Base-by-base conservation (phyloP, 2,329 filamentous ascomycete genomes). In the Aspergillus amoenus region DNA sequence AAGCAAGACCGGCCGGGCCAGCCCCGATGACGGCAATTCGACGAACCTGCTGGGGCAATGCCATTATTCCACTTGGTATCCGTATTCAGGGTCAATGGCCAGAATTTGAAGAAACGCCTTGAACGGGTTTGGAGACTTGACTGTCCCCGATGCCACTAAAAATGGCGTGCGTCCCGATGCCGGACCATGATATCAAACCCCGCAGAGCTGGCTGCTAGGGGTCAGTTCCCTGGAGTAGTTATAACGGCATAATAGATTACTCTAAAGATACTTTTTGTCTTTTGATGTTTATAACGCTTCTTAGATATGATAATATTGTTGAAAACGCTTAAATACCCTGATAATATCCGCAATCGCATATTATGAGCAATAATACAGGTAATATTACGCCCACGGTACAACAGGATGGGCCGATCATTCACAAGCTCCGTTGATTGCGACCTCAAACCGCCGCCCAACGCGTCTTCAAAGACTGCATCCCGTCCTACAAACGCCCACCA, bases 21-120 rank as follows among this genome's bases (percentile, higher is more conserved):
- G 89, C 92, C 21, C 93, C 93, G 63, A 97, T 85, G 59, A 97
- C 81, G 63, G 90, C 91, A 62, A 96, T 80, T 41, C 64, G 68
- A 18, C 66, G 67, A 49, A 76, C 55, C 41, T 64, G 60, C 47
- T 63, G 61, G 46, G 61, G 55, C 24, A 65, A 37, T 32, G 62
- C 17, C 69, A 70, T 71, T 8, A n/a, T 39, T 18, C 7, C 6
- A 7, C 27, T 43, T 45, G 15, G 32, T 30, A 17, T 44, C 8
- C 18, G 5, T 17, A 4, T 13, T 24, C 21, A 32, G 18, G 2
- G 27, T 39, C 6, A 22, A 52, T 52, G 15, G 18, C 17, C 5
- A 7, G 12, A 27, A 27, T 37, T 7, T 7, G 5, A 37, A 37
- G 27, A 42, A 43, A 21, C 39, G 18, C 15, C 39, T 30, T 37